These are phyloP conservation scores for Spongospora subterranea DNA, from an alignment of 208 protist species.

Conservation along the genomic window DNA sequence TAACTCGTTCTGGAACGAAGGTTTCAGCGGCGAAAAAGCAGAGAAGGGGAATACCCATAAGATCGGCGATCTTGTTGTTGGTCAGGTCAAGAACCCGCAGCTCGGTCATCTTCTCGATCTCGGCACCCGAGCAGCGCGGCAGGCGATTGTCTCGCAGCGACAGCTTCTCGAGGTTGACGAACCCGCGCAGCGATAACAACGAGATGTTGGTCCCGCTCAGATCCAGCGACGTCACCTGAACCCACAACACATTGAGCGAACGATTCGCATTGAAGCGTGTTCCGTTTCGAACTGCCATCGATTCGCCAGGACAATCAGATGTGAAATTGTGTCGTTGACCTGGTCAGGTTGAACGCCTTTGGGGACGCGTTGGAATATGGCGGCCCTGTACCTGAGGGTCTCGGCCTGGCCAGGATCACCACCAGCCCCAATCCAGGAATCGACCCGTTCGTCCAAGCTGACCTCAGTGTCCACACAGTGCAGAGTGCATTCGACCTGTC, in stretches of 20 bases:
- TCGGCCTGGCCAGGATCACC: background rate
- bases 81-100: conserved; percentile 11
- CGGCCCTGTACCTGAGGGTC: conserved; percentile 37
- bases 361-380: conserved; percentile 21
- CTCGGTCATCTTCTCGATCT: conserved; percentile 33
- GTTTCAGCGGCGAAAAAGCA: background rate
- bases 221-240: background rate
- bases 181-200: background rate
- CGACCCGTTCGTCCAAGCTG: conserved; percentile 1
- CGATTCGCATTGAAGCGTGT: too few relatives aligned
- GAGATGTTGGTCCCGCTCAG: conserved; percentile 49
- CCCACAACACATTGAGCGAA: too few relatives aligned
- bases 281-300: too few relatives aligned
- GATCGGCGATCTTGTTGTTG: background rate
- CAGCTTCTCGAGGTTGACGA: background rate
- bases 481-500: conserved; percentile 31
- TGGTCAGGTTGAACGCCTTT: background rate
- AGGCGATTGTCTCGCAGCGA: background rate
- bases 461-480: background rate
- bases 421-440: conserved; percentile 18
- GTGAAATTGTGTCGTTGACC: too few relatives aligned
- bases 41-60: background rate
- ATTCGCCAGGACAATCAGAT: too few relatives aligned
- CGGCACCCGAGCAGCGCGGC: background rate
- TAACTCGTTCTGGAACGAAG: background rate